phyloP scores from a whole-genome alignment of 2,329 filamentous ascomycete species.

The Phoma sp. region DNA sequence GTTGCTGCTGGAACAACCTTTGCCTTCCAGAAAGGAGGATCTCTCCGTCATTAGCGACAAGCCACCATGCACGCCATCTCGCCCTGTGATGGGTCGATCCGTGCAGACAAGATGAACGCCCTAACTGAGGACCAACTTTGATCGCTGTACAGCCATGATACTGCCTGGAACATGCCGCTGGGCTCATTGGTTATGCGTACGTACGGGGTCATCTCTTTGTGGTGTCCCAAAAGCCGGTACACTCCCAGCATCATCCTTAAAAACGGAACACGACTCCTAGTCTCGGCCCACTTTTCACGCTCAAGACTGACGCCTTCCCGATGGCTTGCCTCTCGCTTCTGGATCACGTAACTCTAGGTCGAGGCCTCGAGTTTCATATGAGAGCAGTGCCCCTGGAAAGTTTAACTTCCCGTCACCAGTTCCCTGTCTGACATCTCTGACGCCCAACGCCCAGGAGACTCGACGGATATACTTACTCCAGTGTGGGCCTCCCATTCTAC shows the following conservation, averaged over 20 bases:
- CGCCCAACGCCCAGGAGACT: slow-evolving; percentile 7
- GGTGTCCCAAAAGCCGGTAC: background rate
- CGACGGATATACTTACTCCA: slow-evolving; percentile 12
- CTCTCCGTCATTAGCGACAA: slow-evolving; percentile 11
- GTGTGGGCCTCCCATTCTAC: slow-evolving; percentile 3
- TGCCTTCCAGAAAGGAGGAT: background rate
- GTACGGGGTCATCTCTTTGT: background rate
- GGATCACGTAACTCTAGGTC: slow-evolving; percentile 5
- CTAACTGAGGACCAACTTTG: background rate
- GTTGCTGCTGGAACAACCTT: background rate
- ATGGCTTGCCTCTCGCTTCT: slow-evolving; percentile 6
- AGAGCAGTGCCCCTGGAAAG: slow-evolving; percentile 3
- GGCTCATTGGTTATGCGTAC: background rate
- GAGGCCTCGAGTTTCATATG: slow-evolving; percentile 12
- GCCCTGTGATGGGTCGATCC: background rate
- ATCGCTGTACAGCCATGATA: background rate
- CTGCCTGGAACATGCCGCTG: background rate
- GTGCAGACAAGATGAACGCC: background rate
- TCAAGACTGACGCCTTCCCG: slow-evolving; percentile 9
- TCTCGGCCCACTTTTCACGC: slow-evolving; percentile 4
- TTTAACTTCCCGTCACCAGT: slow-evolving; percentile 1
- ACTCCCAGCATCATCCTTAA: slow-evolving; percentile 8
- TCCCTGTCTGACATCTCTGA: slow-evolving; percentile 2
- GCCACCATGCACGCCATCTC: slow-evolving; percentile 6
- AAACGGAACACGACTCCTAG: slow-evolving; percentile 3